phyloP scores from a whole-genome alignment of 306 rosid genomes.

The Acacia melanoxylon region DNA sequence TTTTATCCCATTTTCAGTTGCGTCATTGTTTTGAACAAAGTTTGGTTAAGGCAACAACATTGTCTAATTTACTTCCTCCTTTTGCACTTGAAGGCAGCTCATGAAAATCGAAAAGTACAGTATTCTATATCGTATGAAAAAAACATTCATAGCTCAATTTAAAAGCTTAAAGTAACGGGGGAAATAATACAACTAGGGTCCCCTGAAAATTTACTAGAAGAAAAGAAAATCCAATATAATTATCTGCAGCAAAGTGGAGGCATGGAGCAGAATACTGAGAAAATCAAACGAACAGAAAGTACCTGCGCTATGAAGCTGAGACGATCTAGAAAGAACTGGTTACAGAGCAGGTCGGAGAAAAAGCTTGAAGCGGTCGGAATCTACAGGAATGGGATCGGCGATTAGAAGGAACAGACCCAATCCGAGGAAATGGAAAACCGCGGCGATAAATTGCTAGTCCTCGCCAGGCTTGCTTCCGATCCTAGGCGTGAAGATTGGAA shows the following conservation, averaged over 20 bases:
- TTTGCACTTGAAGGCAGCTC: neutral
- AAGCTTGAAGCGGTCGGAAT: too few species aligned
- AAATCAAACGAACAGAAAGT: too few species aligned
- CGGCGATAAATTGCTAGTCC: constrained; percentile 46
- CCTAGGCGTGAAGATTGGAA: constrained; percentile 28
- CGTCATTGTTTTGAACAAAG: neutral
- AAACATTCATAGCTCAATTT: too few species aligned
- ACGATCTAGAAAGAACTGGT: too few species aligned
- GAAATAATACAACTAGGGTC: too few species aligned
- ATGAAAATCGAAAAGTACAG: neutral
- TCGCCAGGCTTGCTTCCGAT: constrained; percentile 21
- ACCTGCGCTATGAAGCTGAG: too few species aligned
- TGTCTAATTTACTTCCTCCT: neutral
- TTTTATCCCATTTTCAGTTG: neutral
- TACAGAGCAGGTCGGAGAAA: too few species aligned
- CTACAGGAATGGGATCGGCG: constrained; percentile 37
- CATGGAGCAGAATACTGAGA: too few species aligned
- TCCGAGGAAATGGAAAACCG: constrained; percentile 55
- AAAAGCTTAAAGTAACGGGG: too few species aligned
- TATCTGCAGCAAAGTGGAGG: too few species aligned
- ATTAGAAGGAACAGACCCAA: constrained; percentile 32
- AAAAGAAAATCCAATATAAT: too few species aligned
- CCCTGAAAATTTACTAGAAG: too few species aligned
- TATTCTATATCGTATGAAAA: neutral
- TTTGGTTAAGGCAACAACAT: constrained; percentile 2